A percentile compares a stretch with the other conserved stretches of the same genome.
Evolutionary conservation across 73 alveolate genomes (phyloP).

Genomic region (Paramecium tetraurelia): DNA sequence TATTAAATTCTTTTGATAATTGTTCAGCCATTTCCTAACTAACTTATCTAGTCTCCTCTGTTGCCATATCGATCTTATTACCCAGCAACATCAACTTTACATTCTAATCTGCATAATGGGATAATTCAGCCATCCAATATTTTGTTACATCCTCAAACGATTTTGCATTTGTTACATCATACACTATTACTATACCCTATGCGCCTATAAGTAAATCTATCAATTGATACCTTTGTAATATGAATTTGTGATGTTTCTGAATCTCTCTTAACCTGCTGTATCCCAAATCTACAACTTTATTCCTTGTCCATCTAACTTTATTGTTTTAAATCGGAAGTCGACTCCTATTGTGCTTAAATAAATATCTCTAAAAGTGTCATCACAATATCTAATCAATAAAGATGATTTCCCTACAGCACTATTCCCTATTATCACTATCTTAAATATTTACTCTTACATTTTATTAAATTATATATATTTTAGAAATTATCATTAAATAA

Average conservation of each 20-base stretch:
- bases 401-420: constrained; percentile 73
- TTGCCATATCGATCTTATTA: constrained; percentile 46
- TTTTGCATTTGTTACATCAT: constrained; percentile 59
- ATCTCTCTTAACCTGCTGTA: constrained; percentile 61
- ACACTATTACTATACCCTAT: background rate
- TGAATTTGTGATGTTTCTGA: constrained; percentile 37
- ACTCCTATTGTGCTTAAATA: constrained; percentile 81
- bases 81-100: constrained; percentile 50
- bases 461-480: background rate
- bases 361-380: constrained; percentile 66
- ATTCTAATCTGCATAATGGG: constrained; percentile 43
- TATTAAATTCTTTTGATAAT: background rate
- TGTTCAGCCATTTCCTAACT: constrained; percentile 37
- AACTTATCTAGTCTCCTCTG: constrained; percentile 40
- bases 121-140: constrained; percentile 61
- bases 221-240: constrained; percentile 10
- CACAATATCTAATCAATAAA: constrained; percentile 67
- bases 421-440: constrained; percentile 72
- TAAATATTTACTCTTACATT: constrained; percentile 69
- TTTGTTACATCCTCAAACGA: constrained; percentile 38
- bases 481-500: background rate
- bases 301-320: constrained; percentile 61
- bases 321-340: constrained; percentile 72
- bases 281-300: constrained; percentile 71
- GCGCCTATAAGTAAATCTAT: background rate